phyloP scores from a whole-genome alignment of 352 stramenopile species.

The Phytophthora pisi region DNA sequence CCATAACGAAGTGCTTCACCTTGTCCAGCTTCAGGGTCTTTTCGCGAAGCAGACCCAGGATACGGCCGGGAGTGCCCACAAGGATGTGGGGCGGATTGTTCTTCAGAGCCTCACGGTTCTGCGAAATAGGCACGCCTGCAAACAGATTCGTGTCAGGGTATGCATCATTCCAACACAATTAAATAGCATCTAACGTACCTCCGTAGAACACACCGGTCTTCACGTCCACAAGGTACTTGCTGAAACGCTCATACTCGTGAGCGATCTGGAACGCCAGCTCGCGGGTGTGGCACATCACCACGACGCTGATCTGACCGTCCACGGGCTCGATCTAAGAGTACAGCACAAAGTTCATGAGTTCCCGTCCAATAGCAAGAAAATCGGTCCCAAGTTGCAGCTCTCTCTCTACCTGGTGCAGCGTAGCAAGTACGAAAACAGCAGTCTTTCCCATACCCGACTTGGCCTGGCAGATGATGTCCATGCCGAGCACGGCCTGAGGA shows the following conservation, averaged over 20 bases:
- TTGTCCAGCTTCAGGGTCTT: slow-evolving; percentile 98
- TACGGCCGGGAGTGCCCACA: slow-evolving; percentile 98
- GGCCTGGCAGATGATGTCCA: slow-evolving; percentile 99
- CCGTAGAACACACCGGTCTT: slow-evolving; percentile 98
- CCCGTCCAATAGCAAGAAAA: neutral
- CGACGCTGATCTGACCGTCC: slow-evolving; percentile 93
- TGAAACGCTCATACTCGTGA: slow-evolving; percentile 99
- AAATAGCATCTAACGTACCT: slow-evolving; percentile 44
- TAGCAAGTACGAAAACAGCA: slow-evolving; percentile 99
- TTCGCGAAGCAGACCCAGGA: slow-evolving; percentile 89
- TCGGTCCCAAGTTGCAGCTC: neutral
- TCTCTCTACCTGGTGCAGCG: slow-evolving; percentile 95
- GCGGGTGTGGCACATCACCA: slow-evolving; percentile 99
- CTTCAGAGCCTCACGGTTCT: slow-evolving; percentile 97
- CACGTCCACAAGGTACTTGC: slow-evolving; percentile 97
- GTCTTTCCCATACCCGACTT: slow-evolving; percentile 99
- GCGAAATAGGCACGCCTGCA: slow-evolving; percentile 91
- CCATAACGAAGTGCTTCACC: slow-evolving; percentile 99
- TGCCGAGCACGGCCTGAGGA: slow-evolving; percentile 98
- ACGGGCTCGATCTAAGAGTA: slow-evolving; percentile 84
- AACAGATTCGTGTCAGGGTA: slow-evolving; percentile 14
- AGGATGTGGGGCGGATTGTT: slow-evolving; percentile 97
- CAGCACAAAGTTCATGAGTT: slow-evolving; percentile 9
- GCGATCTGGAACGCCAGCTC: slow-evolving; percentile 99
- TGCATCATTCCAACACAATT: neutral